These are phyloP conservation scores for Pleurotus sapidus DNA, from an alignment of 768 basidiomycete species.

Conservation along the genomic window DNA sequence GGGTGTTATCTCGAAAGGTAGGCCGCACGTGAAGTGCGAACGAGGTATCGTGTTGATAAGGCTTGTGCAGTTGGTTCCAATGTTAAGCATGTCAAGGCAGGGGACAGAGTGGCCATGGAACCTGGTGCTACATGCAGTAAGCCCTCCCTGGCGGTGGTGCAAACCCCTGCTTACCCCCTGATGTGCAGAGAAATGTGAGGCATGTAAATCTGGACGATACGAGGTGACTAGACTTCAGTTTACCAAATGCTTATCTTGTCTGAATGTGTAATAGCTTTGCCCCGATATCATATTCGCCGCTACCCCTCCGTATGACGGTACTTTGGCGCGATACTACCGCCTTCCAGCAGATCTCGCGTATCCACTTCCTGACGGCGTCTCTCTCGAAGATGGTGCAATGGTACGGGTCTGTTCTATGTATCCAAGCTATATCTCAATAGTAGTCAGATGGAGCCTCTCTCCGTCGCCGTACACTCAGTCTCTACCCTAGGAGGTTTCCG, in stretches of 20 bases:
- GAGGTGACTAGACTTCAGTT: slow-evolving; percentile 45
- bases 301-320: slow-evolving; percentile 92
- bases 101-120: slow-evolving; percentile 90
- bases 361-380: slow-evolving; percentile 76
- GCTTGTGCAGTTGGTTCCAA: slow-evolving; percentile 59
- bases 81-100: slow-evolving; percentile 74
- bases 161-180: slow-evolving; percentile 1
- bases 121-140: slow-evolving; percentile 81
- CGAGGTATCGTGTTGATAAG: neutral
- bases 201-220: slow-evolving; percentile 82
- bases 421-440: neutral
- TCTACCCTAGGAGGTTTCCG: slow-evolving; percentile 70
- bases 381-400: slow-evolving; percentile 95
- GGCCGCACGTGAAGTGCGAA: neutral
- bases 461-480: slow-evolving; percentile 90
- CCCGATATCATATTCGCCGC: slow-evolving; percentile 86
- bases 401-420: slow-evolving; percentile 31
- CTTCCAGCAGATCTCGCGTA: slow-evolving; percentile 86
- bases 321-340: slow-evolving; percentile 81
- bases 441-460: slow-evolving; percentile 85
- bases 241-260: neutral
- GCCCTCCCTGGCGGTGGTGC: slow-evolving; percentile 15
- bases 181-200: slow-evolving; percentile 56
- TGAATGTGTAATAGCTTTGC: slow-evolving; percentile 56
- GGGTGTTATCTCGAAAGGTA: slow-evolving; percentile 72